Conservation (phyloP, 176 grass and related monocot species). For the Oropetium thomaeum region DNA sequence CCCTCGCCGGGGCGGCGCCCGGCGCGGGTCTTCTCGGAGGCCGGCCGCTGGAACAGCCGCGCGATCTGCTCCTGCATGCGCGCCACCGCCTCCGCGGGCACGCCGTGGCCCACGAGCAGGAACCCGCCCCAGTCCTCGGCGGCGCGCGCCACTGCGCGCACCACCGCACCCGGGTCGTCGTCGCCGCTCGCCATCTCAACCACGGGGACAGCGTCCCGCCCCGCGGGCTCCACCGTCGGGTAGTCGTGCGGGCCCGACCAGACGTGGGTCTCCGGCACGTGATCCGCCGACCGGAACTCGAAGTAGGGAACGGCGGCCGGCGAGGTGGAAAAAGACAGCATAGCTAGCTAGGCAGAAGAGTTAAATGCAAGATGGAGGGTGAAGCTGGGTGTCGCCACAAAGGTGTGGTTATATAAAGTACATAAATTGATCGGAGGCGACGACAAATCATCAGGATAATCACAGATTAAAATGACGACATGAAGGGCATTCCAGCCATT, state of each 20-base stretch:
- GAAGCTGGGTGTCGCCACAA: neutral
- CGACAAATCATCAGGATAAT: neutral
- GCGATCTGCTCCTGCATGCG: slow-evolving; percentile 24
- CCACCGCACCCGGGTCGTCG: neutral
- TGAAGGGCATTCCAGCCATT: neutral
- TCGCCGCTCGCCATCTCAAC: slow-evolving; percentile 34
- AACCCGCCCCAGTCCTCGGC: slow-evolving; percentile 71
- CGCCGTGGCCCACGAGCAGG: slow-evolving; percentile 47
- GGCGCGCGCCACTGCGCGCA: slow-evolving; percentile 18
- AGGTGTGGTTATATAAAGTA: neutral
- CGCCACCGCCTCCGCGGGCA: slow-evolving; percentile 3
- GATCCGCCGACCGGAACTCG: slow-evolving; percentile 2
- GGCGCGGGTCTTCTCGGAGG: slow-evolving; percentile 39
- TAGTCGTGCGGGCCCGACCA: slow-evolving; percentile 37
- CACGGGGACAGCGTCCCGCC: slow-evolving; percentile 34
- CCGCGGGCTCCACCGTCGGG: neutral
- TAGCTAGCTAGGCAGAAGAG: neutral
- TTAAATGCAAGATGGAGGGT: too few species aligned
- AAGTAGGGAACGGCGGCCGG: neutral
- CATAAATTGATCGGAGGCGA: neutral
- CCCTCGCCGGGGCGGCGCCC: neutral
- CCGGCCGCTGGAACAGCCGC: slow-evolving; percentile 50
- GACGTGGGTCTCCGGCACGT: slow-evolving; percentile 52
- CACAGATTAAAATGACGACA: neutral
- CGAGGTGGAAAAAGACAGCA: neutral